Conservation (phyloP, 2,329 filamentous ascomycete genomes). For the Microsporum canis region DNA sequence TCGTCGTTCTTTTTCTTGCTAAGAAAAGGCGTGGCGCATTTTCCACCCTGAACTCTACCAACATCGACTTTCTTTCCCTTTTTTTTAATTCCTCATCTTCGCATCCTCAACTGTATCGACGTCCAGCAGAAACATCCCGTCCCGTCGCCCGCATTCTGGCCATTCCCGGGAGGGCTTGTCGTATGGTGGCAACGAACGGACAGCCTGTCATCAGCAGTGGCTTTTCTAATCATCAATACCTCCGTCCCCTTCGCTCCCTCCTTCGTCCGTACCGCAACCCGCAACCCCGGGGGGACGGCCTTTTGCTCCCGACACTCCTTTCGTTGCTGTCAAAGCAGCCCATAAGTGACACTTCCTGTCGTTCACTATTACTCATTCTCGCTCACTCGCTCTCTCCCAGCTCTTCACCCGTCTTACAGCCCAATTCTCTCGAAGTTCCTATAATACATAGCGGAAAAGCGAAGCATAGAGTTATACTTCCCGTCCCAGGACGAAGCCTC, state of each 20-base stretch:
- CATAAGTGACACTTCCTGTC: background rate
- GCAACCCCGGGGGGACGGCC: too few relatives aligned
- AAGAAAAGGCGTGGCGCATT: background rate
- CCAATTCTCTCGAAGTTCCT: background rate
- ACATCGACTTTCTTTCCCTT: too few relatives aligned
- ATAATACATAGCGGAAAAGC: background rate
- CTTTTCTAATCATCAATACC: background rate
- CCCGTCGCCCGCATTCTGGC: too few relatives aligned
- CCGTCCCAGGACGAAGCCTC: background rate
- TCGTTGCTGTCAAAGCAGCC: background rate
- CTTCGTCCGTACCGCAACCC: background rate
- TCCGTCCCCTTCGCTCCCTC: background rate
- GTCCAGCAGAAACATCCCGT: too few relatives aligned
- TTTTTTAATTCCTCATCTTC: too few relatives aligned
- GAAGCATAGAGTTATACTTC: conserved; percentile 3
- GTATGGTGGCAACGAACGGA: background rate
- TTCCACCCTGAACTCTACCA: too few relatives aligned
- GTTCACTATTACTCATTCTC: background rate
- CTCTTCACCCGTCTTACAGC: too few relatives aligned
- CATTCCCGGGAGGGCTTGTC: background rate
- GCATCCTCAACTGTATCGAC: too few relatives aligned
- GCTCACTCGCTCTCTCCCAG: background rate
- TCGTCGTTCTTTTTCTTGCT: background rate
- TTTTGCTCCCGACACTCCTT: background rate
- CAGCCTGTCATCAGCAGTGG: background rate